Percentiles rank a stretch among this genome's conserved stretches.
These are phyloP conservation scores for Monosporozyma servazzii DNA, from an alignment of 805 yeast genomes.

Conservation along the genomic window DNA sequence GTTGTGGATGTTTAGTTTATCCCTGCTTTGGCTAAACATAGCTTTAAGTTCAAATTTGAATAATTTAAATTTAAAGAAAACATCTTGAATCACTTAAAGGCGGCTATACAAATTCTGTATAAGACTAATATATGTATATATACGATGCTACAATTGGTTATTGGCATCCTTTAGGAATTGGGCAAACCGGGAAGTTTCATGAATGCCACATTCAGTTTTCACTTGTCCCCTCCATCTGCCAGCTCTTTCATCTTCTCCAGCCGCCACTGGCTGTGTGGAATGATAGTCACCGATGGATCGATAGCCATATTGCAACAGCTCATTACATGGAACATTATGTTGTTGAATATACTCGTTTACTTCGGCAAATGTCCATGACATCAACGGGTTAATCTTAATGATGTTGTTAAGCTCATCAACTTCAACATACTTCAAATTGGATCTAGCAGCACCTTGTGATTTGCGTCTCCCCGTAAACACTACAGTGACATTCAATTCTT, in stretches of 20 bases:
- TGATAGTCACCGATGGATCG: conserved; percentile 94
- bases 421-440: conserved; percentile 65
- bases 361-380: conserved; percentile 68
- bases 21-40: not conserved
- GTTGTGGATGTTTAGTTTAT: not conserved
- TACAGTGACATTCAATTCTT: conserved; percentile 62
- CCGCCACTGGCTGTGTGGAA: conserved; percentile 79
- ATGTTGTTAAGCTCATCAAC: conserved; percentile 60
- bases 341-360: conserved; percentile 62
- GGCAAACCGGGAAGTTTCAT: conserved; percentile 67
- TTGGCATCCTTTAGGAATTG: conserved; percentile 36
- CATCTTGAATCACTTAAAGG: not conserved
- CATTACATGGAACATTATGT: conserved; percentile 77
- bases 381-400: conserved; percentile 82
- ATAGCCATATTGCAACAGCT: conserved; percentile 74
- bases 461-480: conserved; percentile 88
- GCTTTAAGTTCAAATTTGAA: not conserved
- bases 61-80: not conserved
- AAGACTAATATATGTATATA: not conserved
- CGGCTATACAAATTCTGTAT: not conserved
- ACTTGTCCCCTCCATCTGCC: conserved; percentile 93
- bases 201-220: conserved; percentile 95
- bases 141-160: not conserved
- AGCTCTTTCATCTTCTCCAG: conserved; percentile 92
- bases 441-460: conserved; percentile 82